Base-by-base conservation (phyloP, 768 basidiomycete genomes). In the Amanita thiersii region DNA sequence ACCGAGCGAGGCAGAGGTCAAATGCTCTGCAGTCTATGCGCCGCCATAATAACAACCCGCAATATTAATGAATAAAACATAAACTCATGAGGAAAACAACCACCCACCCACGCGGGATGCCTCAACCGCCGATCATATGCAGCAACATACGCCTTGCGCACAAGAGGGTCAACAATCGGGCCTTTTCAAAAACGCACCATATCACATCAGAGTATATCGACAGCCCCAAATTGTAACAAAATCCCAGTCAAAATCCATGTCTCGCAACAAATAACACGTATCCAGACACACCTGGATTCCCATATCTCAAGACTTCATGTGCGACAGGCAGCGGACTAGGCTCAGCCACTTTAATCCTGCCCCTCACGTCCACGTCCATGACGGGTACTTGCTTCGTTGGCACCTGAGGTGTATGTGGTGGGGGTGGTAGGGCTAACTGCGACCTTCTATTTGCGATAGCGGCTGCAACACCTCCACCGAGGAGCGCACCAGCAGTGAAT, bases 31-130 rank as follows among this genome's bases (percentile, higher is more conserved):
- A 0, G 94, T 96, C 94, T 94, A 45, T 6, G 33, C 36, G 29
- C n/a, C n/a, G n/a, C 4, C 14, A 10, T 14, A 6, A 12, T 43
- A n/a, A 46, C 47, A 20, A 3, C 10, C 37, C 14, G 24, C 29
- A 20, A 21, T 23, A 30, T 15, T 28, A 26, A 19, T 39, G 30
- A 31, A 6, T 11, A 7, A 33, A 34, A 34, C 9, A 11, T 6
- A 4, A n/a, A 12, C 11, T 32, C 31, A 24, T 44, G 12, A 23
- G 32, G 30, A 2, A 21, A 20, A 21, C 43, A 35, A 18, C 7
- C 15, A 52, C 75, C 35, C 55, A 93, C 92, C 93, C 94, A 98
- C 23, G 92, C 76, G 2, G 94, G 92, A 63, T 98, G 93, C 12
- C 89, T 72, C 43, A 93, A 64, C 9, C 88, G 72, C 40, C 96